Conservation (phyloP, 805 yeast species). For the Candida ovalis region DNA sequence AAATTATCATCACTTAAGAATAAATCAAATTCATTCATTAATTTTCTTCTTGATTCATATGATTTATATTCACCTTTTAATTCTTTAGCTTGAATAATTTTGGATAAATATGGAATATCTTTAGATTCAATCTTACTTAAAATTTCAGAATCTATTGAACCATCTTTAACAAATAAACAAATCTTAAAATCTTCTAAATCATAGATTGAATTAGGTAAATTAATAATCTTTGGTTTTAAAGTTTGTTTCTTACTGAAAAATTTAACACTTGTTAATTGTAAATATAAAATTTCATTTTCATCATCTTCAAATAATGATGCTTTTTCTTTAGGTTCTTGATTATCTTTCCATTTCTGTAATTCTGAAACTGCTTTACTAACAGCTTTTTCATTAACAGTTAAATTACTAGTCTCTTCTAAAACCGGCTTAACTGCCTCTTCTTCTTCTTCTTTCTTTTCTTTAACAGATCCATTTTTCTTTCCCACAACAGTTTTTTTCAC, state of each 20-base stretch:
- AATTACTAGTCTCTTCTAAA: neutral
- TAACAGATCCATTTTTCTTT: conserved; percentile 17
- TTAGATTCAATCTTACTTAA: conserved; percentile 45
- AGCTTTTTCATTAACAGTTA: conserved; percentile 2
- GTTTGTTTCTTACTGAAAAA: conserved; percentile 57
- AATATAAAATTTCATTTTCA: conserved; percentile 49
- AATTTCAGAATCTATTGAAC: conserved; percentile 40
- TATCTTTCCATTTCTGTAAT: conserved; percentile 54
- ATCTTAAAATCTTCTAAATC: conserved; percentile 44
- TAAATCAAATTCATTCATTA: conserved; percentile 63
- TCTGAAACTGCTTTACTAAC: conserved; percentile 57
- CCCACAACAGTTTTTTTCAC: conserved; percentile 2
- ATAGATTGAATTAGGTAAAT: conserved; percentile 45
- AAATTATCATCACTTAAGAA: conserved; percentile 84
- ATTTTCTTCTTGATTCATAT: conserved; percentile 82
- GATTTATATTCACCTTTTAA: conserved; percentile 82
- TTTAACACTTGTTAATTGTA: conserved; percentile 64
- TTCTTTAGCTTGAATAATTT: conserved; percentile 67
- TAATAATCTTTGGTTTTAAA: conserved; percentile 51
- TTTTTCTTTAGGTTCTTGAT: conserved; percentile 32
- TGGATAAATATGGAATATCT: conserved; percentile 41
- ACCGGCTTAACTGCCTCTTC: neutral
- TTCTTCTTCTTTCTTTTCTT: conserved; percentile 16
- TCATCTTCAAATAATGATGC: conserved; percentile 55
- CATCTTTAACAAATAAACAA: conserved; percentile 70